Percentiles rank a stretch among this genome's conserved stretches.
phyloP scores from a whole-genome alignment of 306 rosid genomes.

The Cicer pinnatifidum region DNA sequence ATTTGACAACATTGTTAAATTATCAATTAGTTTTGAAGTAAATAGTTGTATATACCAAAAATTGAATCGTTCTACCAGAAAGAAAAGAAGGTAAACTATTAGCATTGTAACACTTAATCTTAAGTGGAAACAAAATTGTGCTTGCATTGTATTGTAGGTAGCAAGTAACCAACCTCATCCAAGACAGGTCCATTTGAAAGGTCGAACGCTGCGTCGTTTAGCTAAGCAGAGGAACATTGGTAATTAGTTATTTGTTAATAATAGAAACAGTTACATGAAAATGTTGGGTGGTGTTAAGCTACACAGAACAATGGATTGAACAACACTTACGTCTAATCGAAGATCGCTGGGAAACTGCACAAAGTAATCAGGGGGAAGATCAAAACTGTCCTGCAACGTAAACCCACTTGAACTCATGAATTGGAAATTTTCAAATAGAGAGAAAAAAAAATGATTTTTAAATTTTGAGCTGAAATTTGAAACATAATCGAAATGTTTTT shows the following conservation, averaged over 20 bases:
- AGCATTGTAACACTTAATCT: background rate
- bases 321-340: constrained; percentile 74
- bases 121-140: constrained; percentile 5
- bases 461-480: constrained; percentile 1
- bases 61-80: background rate
- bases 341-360: constrained; percentile 79
- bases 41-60: background rate
- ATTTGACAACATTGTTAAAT: background rate
- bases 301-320: background rate
- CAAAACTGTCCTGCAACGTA: constrained; percentile 68
- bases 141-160: background rate
- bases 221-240: constrained; percentile 49
- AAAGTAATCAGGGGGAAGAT: constrained; percentile 84
- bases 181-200: constrained; percentile 80
- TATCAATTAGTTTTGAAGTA: background rate
- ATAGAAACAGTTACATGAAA: background rate
- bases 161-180: constrained; percentile 67
- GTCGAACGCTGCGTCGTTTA: constrained; percentile 92
- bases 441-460: background rate
- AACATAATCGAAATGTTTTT: background rate
- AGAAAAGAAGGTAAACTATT: background rate
- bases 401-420: constrained; percentile 7
- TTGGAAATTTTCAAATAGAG: background rate
- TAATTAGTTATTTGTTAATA: background rate
- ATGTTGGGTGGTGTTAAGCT: background rate